Evolutionary conservation across 345 rosid species (phyloP).

Genomic region (Psidium friedrichsthalianum): DNA sequence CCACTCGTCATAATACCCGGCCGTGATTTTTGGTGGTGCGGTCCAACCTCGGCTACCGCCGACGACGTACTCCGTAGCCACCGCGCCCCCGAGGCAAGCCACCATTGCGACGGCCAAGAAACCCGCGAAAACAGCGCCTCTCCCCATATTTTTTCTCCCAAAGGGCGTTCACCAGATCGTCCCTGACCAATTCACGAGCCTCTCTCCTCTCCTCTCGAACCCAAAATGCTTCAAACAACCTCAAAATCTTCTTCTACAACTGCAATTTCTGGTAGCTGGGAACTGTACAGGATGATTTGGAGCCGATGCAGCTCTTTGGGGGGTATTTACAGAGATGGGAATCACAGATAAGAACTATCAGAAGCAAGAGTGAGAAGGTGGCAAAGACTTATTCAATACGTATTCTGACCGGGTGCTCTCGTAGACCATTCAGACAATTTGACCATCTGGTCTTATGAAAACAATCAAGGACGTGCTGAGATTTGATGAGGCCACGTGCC

Average conservation of each 20-base stretch:
- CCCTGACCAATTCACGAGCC: background rate
- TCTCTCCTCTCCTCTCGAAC: background rate
- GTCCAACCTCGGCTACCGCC: background rate
- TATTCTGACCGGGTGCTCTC: background rate
- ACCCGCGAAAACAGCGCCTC: background rate
- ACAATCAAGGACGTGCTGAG: background rate
- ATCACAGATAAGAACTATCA: background rate
- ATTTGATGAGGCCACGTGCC: background rate
- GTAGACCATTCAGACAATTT: background rate
- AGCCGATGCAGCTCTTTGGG: background rate
- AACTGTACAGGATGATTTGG: background rate
- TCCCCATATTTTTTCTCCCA: background rate
- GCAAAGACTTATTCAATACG: background rate
- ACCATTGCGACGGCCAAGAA: background rate
- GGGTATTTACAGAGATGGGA: background rate
- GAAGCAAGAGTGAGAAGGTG: background rate
- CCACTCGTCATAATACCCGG: constrained; percentile 6
- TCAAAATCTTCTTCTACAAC: background rate
- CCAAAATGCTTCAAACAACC: background rate
- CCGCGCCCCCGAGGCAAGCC: background rate
- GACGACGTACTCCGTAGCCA: background rate
- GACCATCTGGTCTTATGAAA: background rate
- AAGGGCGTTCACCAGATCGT: background rate
- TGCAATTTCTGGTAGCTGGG: background rate
- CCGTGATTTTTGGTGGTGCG: background rate